Evolutionary conservation across 164 flowering plant genomes (phyloP), one percentile per base, ranked within the genome.

Genomic region (Tetrastigma voinierianum): DNA sequence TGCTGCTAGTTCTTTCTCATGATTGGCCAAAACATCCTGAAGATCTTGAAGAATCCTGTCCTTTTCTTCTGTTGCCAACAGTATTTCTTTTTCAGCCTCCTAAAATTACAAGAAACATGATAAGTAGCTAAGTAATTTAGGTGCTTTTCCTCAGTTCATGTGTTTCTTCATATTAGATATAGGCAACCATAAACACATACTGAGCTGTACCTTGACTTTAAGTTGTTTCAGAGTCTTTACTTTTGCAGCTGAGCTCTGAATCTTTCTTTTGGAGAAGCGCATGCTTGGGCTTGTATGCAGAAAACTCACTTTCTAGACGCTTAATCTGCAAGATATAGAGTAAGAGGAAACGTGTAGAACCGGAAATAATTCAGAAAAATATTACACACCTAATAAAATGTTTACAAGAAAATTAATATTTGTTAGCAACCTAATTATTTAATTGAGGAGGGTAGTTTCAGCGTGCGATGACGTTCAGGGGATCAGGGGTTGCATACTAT

Each of bases 261-360:
- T 96, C 98, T 77, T 96, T 96, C 72, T 85, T 93, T 73, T 91
- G 98, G 59, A 96, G 93, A 81, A 96, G 95, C 63, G 97, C 88
- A 80, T 96, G 99, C 99, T 43, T 97, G 93, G 46, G 75, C 80
- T 96, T 93, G 69, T 96, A 96, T 8, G 97, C 86, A 65, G 98
- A 80, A 80, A 91, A 93, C 57, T 96, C 98, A 65, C 74, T 82
- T 81, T 91, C 86, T 46, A 91, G 79, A 65, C 82, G 90, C 64
- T 44, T 81, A 62, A 87, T 87, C 99, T 96, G 90, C 78, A 82
- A 60, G 21, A 56, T 62, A 51, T 55, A 51, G 17, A 58, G 18
- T 62, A 19, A 48, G 57, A 64, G 16, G 52, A 13, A 11, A 56
- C 44, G 7, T 60, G n/a, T 47, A 43, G 43, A 53, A 19, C 19